Base-by-base conservation (phyloP, 768 basidiomycete genomes). In the Cantharellus anzutake region DNA sequence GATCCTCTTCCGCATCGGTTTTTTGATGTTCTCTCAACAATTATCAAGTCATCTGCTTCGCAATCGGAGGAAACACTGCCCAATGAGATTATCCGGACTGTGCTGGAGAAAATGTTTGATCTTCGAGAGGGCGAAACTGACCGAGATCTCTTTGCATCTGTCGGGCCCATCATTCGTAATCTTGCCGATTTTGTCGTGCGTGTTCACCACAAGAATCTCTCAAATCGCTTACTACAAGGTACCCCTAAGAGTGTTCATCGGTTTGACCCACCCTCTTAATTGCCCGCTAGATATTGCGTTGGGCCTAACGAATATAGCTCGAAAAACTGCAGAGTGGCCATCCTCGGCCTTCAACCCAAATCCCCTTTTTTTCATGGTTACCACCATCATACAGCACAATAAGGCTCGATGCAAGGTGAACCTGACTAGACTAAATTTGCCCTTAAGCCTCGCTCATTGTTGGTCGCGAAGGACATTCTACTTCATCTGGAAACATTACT, bases 401-500 rank as follows among this genome's bases (percentile, higher is more conserved):
- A 80, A 79, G 67, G 68, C 74, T 29, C 72, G 78, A 51, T 75
- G 73, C 65, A 73, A 78, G 61, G 84, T 84, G 61, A 7, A 37
- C 5, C 7, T 4, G 60, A 48, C 3, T 39, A 48, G 44, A 7
- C 7, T 48, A 7, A 7, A 7, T 7, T 7, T 55, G 5, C 40
- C 51, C 20, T 61, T 52, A 48, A 4, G 4, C 11, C 34, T 34
- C 20, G 4, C 2, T 35, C 35, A 56, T 61, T 48, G 4, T 44
- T 42, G n/a, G n/a, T 4, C 41, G 48, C 20, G 14, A 52, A 84
- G 84, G 82, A 83, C 42, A 67, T 88, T 53, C 65, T 86, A 5
- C 64, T 71, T 2, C 78, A 76, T 63, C 65, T 76, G n/a, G 83
- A 85, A 62, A 78, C 75, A 2, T 71, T 80, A n/a, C 69, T 87